Evolutionary conservation across 768 basidiomycete species (phyloP), one percentile per base, ranked within the genome.

Genomic region (Suillus hirtellus): DNA sequence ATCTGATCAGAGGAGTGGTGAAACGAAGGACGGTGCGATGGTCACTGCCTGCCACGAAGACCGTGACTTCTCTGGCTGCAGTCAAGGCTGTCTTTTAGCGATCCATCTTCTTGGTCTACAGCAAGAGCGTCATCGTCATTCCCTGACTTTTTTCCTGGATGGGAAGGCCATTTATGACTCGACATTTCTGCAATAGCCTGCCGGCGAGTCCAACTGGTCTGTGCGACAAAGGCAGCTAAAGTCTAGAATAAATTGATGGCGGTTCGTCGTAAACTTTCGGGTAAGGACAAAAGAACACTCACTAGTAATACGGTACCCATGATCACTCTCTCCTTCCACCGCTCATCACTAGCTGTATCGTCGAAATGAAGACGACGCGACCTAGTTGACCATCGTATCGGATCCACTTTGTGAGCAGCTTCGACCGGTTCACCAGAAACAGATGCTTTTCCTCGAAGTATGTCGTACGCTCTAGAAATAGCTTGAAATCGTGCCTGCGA

Each of bases 401-500:
- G 61, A 76, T 79, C 66, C 75, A 72, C 21, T 78, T 60, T 60
- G 34, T 59, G 63, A 60, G 61, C 53, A 60, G 68, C 61, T 58
- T 58, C 56, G 24, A 61, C 19, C 2, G 61, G 61, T 46, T 69
- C 70, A 40, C 64, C 68, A 2, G 70, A 65, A 4, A 72, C 63
- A 15, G 70, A 64, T 19, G 69, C 73, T 69, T 82, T 84, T 9
- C 85, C 84, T 15, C 82, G 82, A 21, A 93, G 80, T 19, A 77
- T 68, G 62, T 89, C 88, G 66, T 93, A 93, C 14, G 90, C 90
- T 17, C 81, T 73, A 34, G 84, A 81, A 66, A 93, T 89, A 3
- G 87, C 79, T 68, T 87, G 87, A 67, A 92, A 92, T 12, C 84
- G 87, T 7, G 82, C 79, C 68, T 90, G 88, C 4, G 84, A 84